Percentiles rank a stretch among this genome's conserved stretches.
phyloP scores from a whole-genome alignment of 805 yeast species.

The Torulaspora indica region DNA sequence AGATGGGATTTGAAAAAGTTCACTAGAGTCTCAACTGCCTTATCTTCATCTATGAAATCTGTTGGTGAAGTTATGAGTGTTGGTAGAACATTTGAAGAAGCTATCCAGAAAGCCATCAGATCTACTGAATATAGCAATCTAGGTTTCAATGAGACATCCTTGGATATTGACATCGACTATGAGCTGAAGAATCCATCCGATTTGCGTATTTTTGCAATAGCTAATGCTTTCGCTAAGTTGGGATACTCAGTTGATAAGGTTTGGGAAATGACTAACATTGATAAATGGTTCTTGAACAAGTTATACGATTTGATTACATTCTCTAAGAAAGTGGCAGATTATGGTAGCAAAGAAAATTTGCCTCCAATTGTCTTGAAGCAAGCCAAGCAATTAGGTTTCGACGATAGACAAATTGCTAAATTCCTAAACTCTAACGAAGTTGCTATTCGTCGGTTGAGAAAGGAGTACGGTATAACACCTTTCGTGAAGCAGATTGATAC shows the following conservation, averaged over 20 bases:
- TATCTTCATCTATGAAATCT: conserved; percentile 94
- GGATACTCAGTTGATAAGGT: conserved; percentile 91
- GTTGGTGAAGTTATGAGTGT: conserved; percentile 99
- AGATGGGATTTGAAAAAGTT: conserved; percentile 98
- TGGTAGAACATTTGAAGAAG: conserved; percentile 96
- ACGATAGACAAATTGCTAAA: conserved; percentile 92
- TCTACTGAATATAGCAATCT: conserved; percentile 87
- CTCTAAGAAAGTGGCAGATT: conserved; percentile 56
- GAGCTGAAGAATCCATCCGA: conserved; percentile 98
- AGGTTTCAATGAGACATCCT: conserved; percentile 84
- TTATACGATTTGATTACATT: conserved; percentile 69
- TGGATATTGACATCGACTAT: conserved; percentile 86
- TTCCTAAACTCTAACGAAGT: conserved; percentile 86
- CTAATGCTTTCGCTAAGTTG: conserved; percentile 75
- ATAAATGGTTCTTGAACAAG: conserved; percentile 93
- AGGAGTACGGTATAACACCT: conserved; percentile 81
- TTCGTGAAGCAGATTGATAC: conserved; percentile 97
- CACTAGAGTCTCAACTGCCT: conserved; percentile 80
- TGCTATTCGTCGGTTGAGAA: conserved; percentile 83
- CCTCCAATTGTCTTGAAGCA: conserved; percentile 63
- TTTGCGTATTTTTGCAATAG: conserved; percentile 92
- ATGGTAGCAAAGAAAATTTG: conserved; percentile 50
- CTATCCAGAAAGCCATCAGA: conserved; percentile 95
- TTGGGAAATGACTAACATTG: conserved; percentile 86
- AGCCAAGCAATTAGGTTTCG: conserved; percentile 96